Evolutionary conservation across 306 rosid species (phyloP), one percentile per base, ranked within the genome.

Genomic region (Albizia julibrissin): DNA sequence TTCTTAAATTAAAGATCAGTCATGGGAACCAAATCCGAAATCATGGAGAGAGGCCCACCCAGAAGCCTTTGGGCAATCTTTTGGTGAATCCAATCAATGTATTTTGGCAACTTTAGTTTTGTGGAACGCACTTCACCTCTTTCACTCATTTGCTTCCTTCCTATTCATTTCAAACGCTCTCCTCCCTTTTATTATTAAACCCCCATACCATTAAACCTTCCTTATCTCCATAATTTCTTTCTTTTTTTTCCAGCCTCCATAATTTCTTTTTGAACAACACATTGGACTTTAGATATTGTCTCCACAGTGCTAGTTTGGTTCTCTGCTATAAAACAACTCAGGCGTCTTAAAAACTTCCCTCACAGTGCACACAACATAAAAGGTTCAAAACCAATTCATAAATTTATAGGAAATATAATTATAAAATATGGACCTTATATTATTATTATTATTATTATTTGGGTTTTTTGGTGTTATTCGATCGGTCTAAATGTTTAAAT

Each of bases 131-230:
- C 74, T 79, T 24, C 50, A 39, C 50, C 52, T 29, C 18, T 26
- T 12, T 75, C 58, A 59, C 75, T 84, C 84, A 84, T 75, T 80
- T 69, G 62, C 74, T 12, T 22, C 12, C 65, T 22, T 22, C 59
- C 74, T n/a, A 22, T 58, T 10, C 15, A 58, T 58, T 58, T 58
- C 31, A 58, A 58, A 58, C 65, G 5, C 6, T 33, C 6, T 49
- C 56, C 21, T 4, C 21, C 24, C 13, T n/a, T 58, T 49, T 49
- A 49, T 49, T 19, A 18, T 15, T 15, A 47, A 3, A 15, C 54
- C 54, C 54, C 58, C 7, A 50, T 50, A 18, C n/a, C 9, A 7
- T 52, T 15, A 7, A 19, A 52, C 10, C 24, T 5, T 5, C 24
- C 21, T 52, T 8, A 52, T 18, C 50, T 52, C 59, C 21, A 19